Evolutionary conservation across 345 rosid species (phyloP).

Genomic region (Eutrema yunnanense): DNA sequence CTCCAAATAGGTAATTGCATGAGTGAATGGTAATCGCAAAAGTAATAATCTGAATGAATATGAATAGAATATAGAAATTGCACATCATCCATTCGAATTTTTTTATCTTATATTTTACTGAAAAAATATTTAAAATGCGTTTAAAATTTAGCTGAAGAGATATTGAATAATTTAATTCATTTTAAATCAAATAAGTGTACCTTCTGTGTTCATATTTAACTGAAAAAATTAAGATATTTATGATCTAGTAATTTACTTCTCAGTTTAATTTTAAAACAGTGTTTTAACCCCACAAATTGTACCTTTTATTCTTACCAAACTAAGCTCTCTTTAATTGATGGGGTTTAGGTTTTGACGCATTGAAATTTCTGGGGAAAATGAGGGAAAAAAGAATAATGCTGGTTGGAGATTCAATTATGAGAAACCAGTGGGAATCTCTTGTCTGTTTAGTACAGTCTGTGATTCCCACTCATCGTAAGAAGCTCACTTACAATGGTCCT

Average conservation of each 20-base stretch:
- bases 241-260: background rate
- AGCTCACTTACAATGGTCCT: constrained; percentile 62
- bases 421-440: constrained; percentile 98
- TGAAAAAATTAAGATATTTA: background rate
- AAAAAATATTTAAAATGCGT: too few species aligned
- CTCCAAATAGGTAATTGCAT: background rate
- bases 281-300: background rate
- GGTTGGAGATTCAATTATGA: constrained; percentile 94
- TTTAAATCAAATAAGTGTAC: too few species aligned
- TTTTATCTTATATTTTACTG: too few species aligned
- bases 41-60: background rate
- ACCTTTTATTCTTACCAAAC: background rate
- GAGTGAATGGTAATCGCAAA: background rate
- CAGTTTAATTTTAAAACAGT: background rate
- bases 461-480: constrained; percentile 63
- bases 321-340: background rate
- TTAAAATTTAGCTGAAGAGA: too few species aligned
- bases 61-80: too few species aligned
- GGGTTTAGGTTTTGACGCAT: constrained; percentile 73
- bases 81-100: too few species aligned
- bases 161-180: too few species aligned
- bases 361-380: constrained; percentile 73
- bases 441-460: constrained; percentile 91
- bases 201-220: background rate
- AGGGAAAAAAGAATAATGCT: constrained; percentile 81